Evolutionary conservation across 352 stramenopile genomes (phyloP).

Genomic region (Pythium oligandrum): DNA sequence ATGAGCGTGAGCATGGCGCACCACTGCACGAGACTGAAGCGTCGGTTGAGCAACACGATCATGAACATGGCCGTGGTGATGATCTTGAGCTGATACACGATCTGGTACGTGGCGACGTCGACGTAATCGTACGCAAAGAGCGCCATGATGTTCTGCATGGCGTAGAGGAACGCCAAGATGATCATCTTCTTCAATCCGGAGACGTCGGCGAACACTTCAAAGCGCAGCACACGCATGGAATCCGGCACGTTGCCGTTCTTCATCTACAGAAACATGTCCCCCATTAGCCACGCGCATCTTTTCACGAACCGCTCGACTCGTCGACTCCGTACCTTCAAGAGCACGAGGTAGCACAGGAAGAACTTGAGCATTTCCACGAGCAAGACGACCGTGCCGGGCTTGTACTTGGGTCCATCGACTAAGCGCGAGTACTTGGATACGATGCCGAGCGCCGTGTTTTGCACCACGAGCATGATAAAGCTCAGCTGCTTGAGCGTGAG

Average conservation of each 20-base stretch:
- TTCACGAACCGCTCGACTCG: background rate
- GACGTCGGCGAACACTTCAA: conserved; percentile 77
- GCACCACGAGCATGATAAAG: conserved; percentile 83
- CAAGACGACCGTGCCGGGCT: conserved; percentile 69
- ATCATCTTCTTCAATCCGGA: conserved; percentile 82
- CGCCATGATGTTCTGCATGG: conserved; percentile 84
- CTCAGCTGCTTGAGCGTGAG: conserved; percentile 70
- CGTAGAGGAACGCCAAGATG: conserved; percentile 81
- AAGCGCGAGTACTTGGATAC: conserved; percentile 86
- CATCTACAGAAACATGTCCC: conserved; percentile 7
- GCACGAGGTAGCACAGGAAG: conserved; percentile 66
- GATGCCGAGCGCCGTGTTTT: conserved; percentile 84
- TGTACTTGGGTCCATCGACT: conserved; percentile 70
- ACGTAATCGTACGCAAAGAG: conserved; percentile 87
- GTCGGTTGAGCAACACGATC: conserved; percentile 81
- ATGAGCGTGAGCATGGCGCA: conserved; percentile 82
- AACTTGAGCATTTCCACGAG: conserved; percentile 85
- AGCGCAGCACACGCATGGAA: conserved; percentile 53
- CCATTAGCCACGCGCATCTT: no score
- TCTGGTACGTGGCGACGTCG: conserved; percentile 87
- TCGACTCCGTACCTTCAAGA: conserved; percentile 33
- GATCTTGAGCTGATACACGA: conserved; percentile 90
- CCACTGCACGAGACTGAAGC: conserved; percentile 83
- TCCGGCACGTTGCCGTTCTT: conserved; percentile 55
- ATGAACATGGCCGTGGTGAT: conserved; percentile 89